Evolutionary conservation across 805 yeast species (phyloP).

Genomic region (Candida lessepsii): DNA sequence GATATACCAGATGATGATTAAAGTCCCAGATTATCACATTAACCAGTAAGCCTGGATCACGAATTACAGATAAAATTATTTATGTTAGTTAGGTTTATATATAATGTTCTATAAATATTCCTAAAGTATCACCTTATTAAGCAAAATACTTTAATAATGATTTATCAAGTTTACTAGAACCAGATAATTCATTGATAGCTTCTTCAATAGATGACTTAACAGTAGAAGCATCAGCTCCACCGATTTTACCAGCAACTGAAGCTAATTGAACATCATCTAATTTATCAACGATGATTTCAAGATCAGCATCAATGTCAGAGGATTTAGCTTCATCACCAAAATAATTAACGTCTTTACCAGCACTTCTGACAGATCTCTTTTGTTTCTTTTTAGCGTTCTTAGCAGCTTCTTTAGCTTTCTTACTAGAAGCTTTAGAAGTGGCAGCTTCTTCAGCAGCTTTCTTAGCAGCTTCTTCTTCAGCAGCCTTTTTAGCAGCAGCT

Average conservation of each 20-base stretch:
- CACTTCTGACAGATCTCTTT: constrained; percentile 79
- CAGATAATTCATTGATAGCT: constrained; percentile 51
- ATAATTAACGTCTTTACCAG: constrained; percentile 81
- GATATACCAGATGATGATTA: constrained; percentile 27
- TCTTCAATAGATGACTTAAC: constrained; percentile 61
- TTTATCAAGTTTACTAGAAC: constrained; percentile 55
- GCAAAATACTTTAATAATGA: constrained; percentile 53
- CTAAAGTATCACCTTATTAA: too few species aligned
- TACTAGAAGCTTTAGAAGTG: constrained; percentile 58
- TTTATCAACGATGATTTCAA: constrained; percentile 73
- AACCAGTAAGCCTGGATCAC: too few species aligned
- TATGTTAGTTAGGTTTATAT: neutral
- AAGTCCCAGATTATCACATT: constrained; percentile 13
- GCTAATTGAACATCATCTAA: constrained; percentile 78
- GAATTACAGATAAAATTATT: too few species aligned
- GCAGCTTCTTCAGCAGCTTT: constrained; percentile 74
- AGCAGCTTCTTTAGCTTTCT: constrained; percentile 89
- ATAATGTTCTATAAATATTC: constrained; percentile 3
- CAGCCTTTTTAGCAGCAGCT: constrained; percentile 82
- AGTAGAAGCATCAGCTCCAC: constrained; percentile 48
- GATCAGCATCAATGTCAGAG: constrained; percentile 69
- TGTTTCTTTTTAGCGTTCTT: constrained; percentile 98
- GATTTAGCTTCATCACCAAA: constrained; percentile 77
- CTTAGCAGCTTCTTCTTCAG: constrained; percentile 77
- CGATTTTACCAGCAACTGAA: constrained; percentile 68